Evolutionary conservation across 176 grass and related monocot species (phyloP).

Genomic region (Carex cristatella): DNA sequence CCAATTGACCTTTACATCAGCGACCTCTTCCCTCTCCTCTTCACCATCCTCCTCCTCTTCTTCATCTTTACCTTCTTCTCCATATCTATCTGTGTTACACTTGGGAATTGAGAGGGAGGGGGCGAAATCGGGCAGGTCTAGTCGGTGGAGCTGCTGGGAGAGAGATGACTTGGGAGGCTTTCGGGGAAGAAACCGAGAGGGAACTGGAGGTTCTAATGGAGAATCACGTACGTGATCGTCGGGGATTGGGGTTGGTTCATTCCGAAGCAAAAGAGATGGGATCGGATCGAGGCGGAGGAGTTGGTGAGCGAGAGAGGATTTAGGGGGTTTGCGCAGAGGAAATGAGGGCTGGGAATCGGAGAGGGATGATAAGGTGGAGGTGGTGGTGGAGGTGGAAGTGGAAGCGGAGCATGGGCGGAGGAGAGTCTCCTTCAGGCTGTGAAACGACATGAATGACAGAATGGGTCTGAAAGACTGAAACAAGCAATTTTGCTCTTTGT

Average conservation of each 20-base stretch:
- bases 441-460: slow-evolving; percentile 44
- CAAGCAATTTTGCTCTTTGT: neutral
- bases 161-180: slow-evolving; percentile 75
- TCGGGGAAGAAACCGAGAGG: slow-evolving; percentile 17
- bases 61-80: neutral
- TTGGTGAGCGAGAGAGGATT: slow-evolving; percentile 32
- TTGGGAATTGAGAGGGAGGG: slow-evolving; percentile 13
- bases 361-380: neutral
- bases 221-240: neutral
- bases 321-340: slow-evolving; percentile 25
- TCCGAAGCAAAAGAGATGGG: slow-evolving; percentile 8
- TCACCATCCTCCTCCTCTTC: slow-evolving; percentile 19
- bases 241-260: neutral
- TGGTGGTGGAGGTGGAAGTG: neutral
- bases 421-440: slow-evolving; percentile 64
- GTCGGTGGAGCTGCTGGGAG: slow-evolving; percentile 67
- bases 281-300: slow-evolving; percentile 23
- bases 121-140: slow-evolving; percentile 26
- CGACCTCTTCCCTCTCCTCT: slow-evolving; percentile 5
- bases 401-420: slow-evolving; percentile 19
- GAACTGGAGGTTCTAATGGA: neutral
- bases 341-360: neutral
- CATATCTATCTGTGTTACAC: neutral
- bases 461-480: too few species aligned
- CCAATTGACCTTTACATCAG: slow-evolving; percentile 7